A percentile compares a stretch with the other conserved stretches of the same genome.
These are phyloP conservation scores for Solanum acaule DNA, from an alignment of 257 asterid species.

Conservation along the genomic window DNA sequence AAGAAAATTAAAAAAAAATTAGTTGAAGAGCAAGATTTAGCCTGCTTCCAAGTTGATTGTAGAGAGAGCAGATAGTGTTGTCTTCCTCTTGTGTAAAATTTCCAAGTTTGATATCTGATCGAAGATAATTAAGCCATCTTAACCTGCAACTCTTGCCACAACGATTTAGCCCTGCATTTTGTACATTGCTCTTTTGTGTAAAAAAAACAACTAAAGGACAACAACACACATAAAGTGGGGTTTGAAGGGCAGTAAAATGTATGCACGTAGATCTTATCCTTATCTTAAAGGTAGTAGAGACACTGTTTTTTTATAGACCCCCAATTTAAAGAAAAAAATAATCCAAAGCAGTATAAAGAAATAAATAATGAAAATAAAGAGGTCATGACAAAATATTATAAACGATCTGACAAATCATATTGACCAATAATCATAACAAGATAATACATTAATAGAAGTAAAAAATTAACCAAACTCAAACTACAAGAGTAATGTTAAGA, in stretches of 20 bases:
- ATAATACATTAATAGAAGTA: no score
- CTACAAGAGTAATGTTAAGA: neutral
- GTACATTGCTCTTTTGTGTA: neutral
- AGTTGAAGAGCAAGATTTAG: neutral
- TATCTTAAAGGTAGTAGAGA: no score
- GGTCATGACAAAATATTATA: no score
- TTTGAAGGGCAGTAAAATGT: neutral
- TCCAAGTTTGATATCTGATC: constrained; percentile 51
- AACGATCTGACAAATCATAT: no score
- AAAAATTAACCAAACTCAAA: neutral
- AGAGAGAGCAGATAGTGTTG: constrained; percentile 20
- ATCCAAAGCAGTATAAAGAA: neutral
- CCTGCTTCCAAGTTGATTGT: constrained; percentile 48
- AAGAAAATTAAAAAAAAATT: neutral
- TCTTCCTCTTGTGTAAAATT: constrained; percentile 43
- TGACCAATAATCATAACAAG: neutral
- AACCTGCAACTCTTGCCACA: constrained; percentile 59
- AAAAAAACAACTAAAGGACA: neutral
- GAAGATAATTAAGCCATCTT: constrained; percentile 52
- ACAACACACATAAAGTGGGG: neutral
- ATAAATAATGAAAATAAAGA: neutral
- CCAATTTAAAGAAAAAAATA: neutral
- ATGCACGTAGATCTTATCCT: no score
- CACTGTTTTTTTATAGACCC: neutral
- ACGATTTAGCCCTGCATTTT: constrained; percentile 33